Evolutionary conservation across 805 yeast species (phyloP).

Genomic region (Candida ulmi): DNA sequence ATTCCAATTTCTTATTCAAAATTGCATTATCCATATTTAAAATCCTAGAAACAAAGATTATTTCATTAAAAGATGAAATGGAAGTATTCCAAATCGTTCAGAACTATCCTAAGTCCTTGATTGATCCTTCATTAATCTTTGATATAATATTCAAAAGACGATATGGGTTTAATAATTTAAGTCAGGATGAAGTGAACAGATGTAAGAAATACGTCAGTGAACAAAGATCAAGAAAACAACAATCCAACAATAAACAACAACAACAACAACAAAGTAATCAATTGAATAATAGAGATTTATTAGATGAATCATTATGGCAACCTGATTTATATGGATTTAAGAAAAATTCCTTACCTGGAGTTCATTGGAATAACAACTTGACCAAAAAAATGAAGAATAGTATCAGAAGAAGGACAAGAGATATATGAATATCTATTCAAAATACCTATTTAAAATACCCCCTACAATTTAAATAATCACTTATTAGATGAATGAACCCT

Average conservation of each 20-base stretch:
- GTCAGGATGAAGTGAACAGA: conserved; percentile 76
- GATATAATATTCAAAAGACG: conserved; percentile 72
- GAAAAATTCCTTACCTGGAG: conserved; percentile 38
- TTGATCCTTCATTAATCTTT: conserved; percentile 66
- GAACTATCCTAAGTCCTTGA: conserved; percentile 63
- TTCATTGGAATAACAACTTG: conserved; percentile 57
- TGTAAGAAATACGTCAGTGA: conserved; percentile 75
- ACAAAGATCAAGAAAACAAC: conserved; percentile 44
- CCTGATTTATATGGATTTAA: conserved; percentile 39
- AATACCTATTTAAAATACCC: no score
- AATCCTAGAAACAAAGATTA: conserved; percentile 61
- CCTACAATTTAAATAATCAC: no score
- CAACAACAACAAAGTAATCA: no score
- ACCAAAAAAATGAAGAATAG: conserved; percentile 42
- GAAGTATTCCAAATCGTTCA: conserved; percentile 83
- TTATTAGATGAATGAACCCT: no score
- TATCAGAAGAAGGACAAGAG: not conserved
- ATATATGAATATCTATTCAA: no score
- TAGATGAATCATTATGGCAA: conserved; percentile 27
- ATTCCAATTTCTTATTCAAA: conserved; percentile 79
- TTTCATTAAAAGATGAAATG: conserved; percentile 40
- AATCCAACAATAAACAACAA: conserved; percentile 10
- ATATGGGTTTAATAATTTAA: conserved; percentile 65
- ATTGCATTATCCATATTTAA: conserved; percentile 77
- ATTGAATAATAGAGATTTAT: conserved; percentile 18